Conservation (phyloP, 129 eudicot species). For the Artemisia tridentata region DNA sequence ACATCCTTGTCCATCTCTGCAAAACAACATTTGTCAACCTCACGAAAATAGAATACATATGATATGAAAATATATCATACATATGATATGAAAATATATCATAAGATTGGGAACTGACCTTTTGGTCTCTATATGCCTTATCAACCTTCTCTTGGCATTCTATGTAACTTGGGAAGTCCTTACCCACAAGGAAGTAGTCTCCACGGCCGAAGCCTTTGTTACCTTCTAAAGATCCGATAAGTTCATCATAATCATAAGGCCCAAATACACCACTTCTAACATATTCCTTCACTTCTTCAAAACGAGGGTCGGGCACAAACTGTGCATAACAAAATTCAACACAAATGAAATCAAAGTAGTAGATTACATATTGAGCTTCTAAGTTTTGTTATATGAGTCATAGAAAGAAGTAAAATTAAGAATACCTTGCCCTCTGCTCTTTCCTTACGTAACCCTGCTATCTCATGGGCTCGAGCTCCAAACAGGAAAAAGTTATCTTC, state of each 20-base stretch:
- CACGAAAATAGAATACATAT: not conserved
- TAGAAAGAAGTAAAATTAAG: not conserved
- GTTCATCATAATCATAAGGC: constrained; percentile 55
- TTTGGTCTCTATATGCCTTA: constrained; percentile 80
- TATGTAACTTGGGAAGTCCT: constrained; percentile 91
- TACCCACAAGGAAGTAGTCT: constrained; percentile 92
- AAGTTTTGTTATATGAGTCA: not conserved
- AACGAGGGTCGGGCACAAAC: constrained; percentile 80
- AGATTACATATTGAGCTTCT: not conserved
- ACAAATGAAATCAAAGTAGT: not conserved
- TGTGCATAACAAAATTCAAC: constrained; percentile 27
- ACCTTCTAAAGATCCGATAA: constrained; percentile 87
- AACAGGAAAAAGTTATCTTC: constrained; percentile 83
- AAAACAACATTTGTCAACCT: constrained; percentile 20
- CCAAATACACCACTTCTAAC: constrained; percentile 86
- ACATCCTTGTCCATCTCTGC: constrained; percentile 98
- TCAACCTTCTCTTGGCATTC: constrained; percentile 95
- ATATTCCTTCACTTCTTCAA: constrained; percentile 81
- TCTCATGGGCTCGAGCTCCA: constrained; percentile 82
- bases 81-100: too few relatives aligned
- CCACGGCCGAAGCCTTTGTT: constrained; percentile 87
- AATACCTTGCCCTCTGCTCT: constrained; percentile 90
- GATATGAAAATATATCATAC: too few relatives aligned
- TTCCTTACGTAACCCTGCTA: constrained; percentile 63
- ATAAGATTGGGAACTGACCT: constrained; percentile 45